Base-by-base conservation (phyloP, 768 basidiomycete genomes). In the Collybia mongolica region DNA sequence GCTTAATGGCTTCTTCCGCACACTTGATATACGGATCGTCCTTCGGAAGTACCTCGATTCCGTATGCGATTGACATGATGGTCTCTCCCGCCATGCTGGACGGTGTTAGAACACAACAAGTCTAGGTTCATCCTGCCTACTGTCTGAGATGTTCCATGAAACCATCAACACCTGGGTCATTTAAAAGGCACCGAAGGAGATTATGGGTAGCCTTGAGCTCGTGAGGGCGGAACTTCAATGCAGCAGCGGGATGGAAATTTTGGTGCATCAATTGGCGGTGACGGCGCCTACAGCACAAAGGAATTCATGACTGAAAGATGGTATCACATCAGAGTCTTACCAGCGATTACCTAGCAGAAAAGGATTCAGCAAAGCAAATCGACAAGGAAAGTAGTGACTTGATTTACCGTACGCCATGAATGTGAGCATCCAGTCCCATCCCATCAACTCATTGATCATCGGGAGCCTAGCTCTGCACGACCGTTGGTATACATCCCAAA, bases 101-200 rank as follows among this genome's bases (percentile, higher is more conserved):
- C 17, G 20, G 19, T 32, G 28, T 24, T 39, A 38, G 40, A 6
- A 2, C 29, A 35, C n/a, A 19, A 18, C 20, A n/a, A 12, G 17
- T 35, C 44, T 18, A 19, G 44, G 28, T 17, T 32, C 28, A 14
- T 9, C 8, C 17, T 38, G 65, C 65, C 9, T 54, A 72, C 76
- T 70, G 65, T 36, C 63, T 62, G 26, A 75, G 53, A 32, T 71
- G 70, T 9, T 63, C 62, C 7, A 64, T 48, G 18, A 70, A 60
- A 46, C 63, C 59, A 1, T 68, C 63, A 26, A 26, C 7, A 3
- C 24, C 24, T 20, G 72, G 69, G 11, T 58, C 54, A 6, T 65
- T 62, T 14, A 71, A 39, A 17, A 76, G 58, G 12, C 58, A 60
- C 9, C 59, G 57, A 38, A 76, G 62, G 19, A 72, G 55, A 6